Conservation (phyloP, 2,329 filamentous ascomycete species). For the Xylariales sp. region DNA sequence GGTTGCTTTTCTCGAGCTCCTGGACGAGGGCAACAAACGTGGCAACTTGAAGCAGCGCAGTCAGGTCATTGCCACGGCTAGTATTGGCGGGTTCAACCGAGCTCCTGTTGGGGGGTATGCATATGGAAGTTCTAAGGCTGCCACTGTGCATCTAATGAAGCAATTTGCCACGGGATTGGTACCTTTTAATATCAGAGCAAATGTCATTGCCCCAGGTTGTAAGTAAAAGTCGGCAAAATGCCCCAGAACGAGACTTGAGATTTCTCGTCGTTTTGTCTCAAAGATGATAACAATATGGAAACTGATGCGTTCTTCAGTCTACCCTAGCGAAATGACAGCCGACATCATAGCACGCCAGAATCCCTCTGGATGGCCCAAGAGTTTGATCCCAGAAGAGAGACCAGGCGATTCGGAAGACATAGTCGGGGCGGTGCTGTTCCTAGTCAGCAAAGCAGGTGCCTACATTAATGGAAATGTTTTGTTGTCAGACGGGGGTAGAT, state of each 20-base stretch:
- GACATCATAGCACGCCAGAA: conserved; percentile 20
- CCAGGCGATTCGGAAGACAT: no score
- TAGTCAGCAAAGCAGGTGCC: no score
- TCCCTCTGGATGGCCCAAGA: no score
- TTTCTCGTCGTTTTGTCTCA: background rate
- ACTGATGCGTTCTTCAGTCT: conserved; percentile 27
- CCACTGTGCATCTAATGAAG: conserved; percentile 61
- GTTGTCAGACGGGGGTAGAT: no score
- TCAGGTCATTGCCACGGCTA: conserved; percentile 48
- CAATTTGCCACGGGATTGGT: conserved; percentile 63
- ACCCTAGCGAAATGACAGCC: conserved; percentile 40
- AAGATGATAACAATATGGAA: no score
- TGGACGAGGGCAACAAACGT: conserved; percentile 52
- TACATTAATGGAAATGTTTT: no score
- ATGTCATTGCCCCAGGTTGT: conserved; percentile 64
- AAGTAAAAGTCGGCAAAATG: conserved; percentile 8
- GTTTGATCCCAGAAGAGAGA: no score
- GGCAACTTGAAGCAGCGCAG: conserved; percentile 38
- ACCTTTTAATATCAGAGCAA: conserved; percentile 55
- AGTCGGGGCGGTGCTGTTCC: no score
- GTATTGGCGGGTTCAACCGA: conserved; percentile 61
- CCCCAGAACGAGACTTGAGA: background rate
- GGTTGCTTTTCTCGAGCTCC: conserved; percentile 59
- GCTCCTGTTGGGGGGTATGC: conserved; percentile 62
- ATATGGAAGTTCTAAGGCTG: conserved; percentile 68